Conservation (phyloP, 257 asterid genomes). For the Gentiana macrophylla region DNA sequence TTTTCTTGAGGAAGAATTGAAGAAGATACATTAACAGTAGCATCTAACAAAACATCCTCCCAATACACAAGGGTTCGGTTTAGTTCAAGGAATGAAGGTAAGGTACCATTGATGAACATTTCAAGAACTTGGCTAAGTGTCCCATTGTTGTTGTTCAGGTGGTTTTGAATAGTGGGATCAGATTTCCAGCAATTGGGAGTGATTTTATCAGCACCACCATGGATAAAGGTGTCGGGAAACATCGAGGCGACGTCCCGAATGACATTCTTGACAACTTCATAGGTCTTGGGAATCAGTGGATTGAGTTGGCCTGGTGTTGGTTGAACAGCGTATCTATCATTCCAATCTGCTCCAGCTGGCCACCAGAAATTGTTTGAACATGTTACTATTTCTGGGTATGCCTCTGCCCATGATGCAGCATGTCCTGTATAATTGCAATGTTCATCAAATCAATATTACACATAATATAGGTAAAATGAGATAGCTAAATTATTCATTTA, state of each 20-base stretch:
- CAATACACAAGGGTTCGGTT: constrained; percentile 78
- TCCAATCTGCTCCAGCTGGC: constrained; percentile 57
- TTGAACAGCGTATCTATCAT: constrained; percentile 65
- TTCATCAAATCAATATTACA: neutral
- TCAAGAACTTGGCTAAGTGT: constrained; percentile 67
- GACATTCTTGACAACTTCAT: constrained; percentile 52
- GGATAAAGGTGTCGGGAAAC: constrained; percentile 73
- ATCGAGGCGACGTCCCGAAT: constrained; percentile 36
- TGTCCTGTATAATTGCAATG: constrained; percentile 45
- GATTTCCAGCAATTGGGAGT: constrained; percentile 73
- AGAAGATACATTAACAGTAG: constrained; percentile 31
- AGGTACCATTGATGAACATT: constrained; percentile 46
- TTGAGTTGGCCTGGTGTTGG: constrained; percentile 93
- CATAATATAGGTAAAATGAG: too few species aligned
- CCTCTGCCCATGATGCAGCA: constrained; percentile 90
- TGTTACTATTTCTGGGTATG: constrained; percentile 71
- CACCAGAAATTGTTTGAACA: constrained; percentile 84
- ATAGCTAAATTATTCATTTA: too few species aligned
- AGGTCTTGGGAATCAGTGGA: constrained; percentile 62
- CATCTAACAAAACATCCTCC: constrained; percentile 75
- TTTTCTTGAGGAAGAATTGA: constrained; percentile 50
- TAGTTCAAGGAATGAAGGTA: constrained; percentile 55
- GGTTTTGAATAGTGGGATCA: constrained; percentile 41
- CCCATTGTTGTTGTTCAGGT: constrained; percentile 32
- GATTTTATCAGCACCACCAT: constrained; percentile 82